Conservation (phyloP, 116 monocot species). For the Zostera marina region DNA sequence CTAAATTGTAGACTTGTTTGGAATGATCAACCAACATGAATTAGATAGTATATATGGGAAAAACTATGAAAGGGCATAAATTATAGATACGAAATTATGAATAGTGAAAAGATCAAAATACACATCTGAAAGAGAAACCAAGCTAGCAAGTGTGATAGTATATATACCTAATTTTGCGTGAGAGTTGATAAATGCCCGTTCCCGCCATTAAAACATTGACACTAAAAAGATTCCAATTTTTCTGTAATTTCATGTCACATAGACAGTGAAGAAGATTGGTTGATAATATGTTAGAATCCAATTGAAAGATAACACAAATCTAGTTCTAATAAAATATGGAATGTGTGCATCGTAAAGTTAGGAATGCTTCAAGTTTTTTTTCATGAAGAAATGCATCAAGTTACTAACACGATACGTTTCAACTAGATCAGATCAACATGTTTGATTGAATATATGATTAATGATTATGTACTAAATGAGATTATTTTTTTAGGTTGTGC, state of each 20-base stretch:
- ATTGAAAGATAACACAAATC: neutral
- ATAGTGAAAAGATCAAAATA: neutral
- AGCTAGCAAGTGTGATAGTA: neutral
- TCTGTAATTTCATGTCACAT: constrained; percentile 22
- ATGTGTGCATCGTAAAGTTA: neutral
- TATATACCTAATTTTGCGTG: constrained; percentile 37
- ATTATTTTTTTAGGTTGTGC: too few species aligned
- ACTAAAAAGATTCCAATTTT: constrained; percentile 56
- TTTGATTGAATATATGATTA: too few species aligned
- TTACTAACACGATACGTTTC: too few species aligned
- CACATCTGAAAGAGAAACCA: neutral
- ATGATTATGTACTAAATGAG: too few species aligned
- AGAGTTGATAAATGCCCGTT: constrained; percentile 46
- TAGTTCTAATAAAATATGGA: neutral
- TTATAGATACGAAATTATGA: too few species aligned
- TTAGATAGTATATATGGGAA: neutral
- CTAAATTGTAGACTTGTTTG: too few species aligned
- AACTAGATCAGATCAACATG: too few species aligned
- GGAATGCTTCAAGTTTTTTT: neutral
- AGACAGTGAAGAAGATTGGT: neutral
- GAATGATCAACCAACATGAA: too few species aligned
- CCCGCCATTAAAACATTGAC: constrained; percentile 54
- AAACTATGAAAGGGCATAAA: neutral
- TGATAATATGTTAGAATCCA: neutral
- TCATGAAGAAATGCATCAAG: too few species aligned